Base-by-base conservation (phyloP, 805 yeast genomes). In the Candida boleticola region DNA sequence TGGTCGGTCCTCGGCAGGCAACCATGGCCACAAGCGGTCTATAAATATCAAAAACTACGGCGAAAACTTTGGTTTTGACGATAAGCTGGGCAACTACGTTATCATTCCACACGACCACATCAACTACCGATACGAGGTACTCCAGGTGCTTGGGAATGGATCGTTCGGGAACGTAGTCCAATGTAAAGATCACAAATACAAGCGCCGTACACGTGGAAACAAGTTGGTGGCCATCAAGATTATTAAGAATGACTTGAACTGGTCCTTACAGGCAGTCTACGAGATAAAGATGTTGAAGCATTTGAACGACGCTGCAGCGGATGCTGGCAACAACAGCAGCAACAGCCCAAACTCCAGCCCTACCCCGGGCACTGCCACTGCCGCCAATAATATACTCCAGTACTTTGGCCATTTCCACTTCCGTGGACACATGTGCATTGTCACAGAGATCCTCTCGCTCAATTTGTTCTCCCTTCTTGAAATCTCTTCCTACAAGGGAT, bases 361-460 rank as follows among this genome's bases (percentile, higher is more conserved):
- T n/a, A n/a, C n/a, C n/a, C 17, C 13, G 11, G 31, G 31, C 13
- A 17, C 7, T n/a, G 31, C 33, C 9, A 50, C 60, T 33, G 27
- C 27, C 7, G 27, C 27, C 27, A 11, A 23, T 23, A 31, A 31
- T 11, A 63, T 83, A n/a, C 56, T 87, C 34, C 60, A 71, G 16
- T 85, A 83, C 51, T 55, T 68, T 29, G 85, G 82, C 32, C 89
- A 85, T 61, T 88, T 88, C 63, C 79, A 77, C 48, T 89, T 88
- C 58, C 70, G 95, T 44, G 82, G 87, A 17, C 96, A 88, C 54
- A 76, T 88, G 66, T 88, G 95, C 58, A 84, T 88, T 29, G 79
- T 80, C 1, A 84, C 90, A 0, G 96, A 89, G 55, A 60, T 83
- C 4, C 64, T 89, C 16, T 79, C 88, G 0, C 61, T 84, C 14